phyloP scores from a whole-genome alignment of 345 rosid species.

The Ailanthus altissimus region DNA sequence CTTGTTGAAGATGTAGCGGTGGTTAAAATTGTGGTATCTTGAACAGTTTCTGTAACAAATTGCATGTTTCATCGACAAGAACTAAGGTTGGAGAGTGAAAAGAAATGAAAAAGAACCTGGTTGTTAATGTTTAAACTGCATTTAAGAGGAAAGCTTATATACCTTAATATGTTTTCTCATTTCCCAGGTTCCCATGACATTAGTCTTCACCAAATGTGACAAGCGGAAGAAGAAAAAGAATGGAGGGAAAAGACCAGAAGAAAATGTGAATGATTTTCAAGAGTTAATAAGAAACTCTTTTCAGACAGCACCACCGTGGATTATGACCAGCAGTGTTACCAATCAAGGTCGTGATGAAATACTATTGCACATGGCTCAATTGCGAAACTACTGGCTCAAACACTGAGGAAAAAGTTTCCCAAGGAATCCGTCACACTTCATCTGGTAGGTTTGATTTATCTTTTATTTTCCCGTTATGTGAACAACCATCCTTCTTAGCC shows the following conservation, averaged over 20 bases:
- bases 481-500: background rate
- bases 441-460: background rate
- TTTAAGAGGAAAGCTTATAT: background rate
- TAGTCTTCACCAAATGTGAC: conserved; percentile 93
- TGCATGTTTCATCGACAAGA: background rate
- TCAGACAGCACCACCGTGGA: conserved; percentile 90
- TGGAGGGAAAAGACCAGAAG: conserved; percentile 88
- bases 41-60: background rate
- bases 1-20: background rate
- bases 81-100: background rate
- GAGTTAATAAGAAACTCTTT: conserved; percentile 79
- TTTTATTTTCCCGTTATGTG: background rate
- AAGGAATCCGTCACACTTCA: background rate
- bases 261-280: conserved; percentile 72
- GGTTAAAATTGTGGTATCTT: background rate
- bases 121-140: background rate
- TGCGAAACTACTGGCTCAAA: conserved; percentile 92
- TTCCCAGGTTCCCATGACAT: conserved; percentile 85
- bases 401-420: conserved; percentile 37
- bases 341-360: conserved; percentile 98
- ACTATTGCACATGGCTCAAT: conserved; percentile 90
- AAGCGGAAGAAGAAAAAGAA: conserved; percentile 93
- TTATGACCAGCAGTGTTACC: conserved; percentile 95
- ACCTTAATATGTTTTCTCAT: background rate
- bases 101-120: background rate